Evolutionary conservation across 1,284 basidiomycete species (phyloP), one percentile per base, ranked within the genome.

Genomic region (Leucoagaricus sp.): DNA sequence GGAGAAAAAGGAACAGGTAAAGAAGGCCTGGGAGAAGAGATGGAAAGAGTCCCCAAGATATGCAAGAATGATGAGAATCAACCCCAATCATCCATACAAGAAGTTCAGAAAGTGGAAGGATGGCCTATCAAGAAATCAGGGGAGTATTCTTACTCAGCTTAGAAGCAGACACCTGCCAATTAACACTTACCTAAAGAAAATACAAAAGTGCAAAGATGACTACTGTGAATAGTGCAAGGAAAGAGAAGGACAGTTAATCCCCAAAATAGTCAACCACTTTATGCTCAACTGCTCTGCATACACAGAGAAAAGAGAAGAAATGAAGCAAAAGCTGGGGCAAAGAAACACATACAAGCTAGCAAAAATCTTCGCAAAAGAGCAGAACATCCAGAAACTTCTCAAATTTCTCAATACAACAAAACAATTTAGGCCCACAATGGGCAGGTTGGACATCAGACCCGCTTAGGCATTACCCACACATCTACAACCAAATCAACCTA

Each of bases 91-190:
- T 36, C 64, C 62, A 0, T 63, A 59, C 55, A 58, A 57, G 9
- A 60, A 52, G 2, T 69, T 63, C 49, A 33, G 53, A 2, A 53
- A 63, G 29, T 48, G 64, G 17, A 62, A 55, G 2, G 28, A 48
- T 1, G 31, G 50, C 0, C 55, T 67, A 17, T 49, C 48, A 0
- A 57, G 66, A 23, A 29, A 41, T 1, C 62, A 67, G 33, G 58
- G 50, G 25, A 68, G 64, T 55, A 10, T 67, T n/a, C 0, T 44
- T 71, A 0, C 60, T 61, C 69, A 72, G 51, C 57, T 74, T 1
- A 2, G 61, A 10, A 51, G 58, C 12, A 51, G 54, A 4, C 61
- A 64, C 34, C 46, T 62, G 1, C 61, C 57, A 9, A 47, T 60
- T 10, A 63, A 63, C 42, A 49, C 12, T 13, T 57, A 60, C 28